Evolutionary conservation across 2,329 filamentous ascomycete genomes (phyloP).

Genomic region (Aspergillus aculeatinus): DNA sequence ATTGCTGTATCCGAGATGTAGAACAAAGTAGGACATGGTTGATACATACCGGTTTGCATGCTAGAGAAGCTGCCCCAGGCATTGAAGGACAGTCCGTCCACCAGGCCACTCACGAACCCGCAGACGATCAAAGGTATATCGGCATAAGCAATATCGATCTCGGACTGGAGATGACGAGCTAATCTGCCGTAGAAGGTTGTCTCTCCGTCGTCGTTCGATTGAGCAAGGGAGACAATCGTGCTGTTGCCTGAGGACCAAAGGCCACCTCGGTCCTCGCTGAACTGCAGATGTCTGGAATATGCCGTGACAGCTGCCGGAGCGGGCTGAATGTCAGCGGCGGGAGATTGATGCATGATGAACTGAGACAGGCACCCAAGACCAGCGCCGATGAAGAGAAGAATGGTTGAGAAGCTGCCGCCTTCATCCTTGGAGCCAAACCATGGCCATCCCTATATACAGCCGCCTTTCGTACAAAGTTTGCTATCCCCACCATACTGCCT

Average conservation of each 20-base stretch:
- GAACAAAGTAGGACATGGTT: neutral
- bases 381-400: neutral
- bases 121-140: conserved; percentile 36
- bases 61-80: conserved; percentile 45
- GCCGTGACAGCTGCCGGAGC: conserved; percentile 11
- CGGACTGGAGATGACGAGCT: conserved; percentile 20
- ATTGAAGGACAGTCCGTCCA: conserved; percentile 43
- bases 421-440: neutral
- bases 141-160: conserved; percentile 26
- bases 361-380: neutral
- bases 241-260: conserved; percentile 25
- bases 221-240: conserved; percentile 25
- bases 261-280: conserved; percentile 19
- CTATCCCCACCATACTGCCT: neutral
- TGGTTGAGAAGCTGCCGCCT: conserved; percentile 6
- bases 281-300: conserved; percentile 12
- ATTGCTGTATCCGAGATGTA: neutral
- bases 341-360: conserved; percentile 13
- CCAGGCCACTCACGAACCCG: conserved; percentile 40
- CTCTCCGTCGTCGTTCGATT: conserved; percentile 11
- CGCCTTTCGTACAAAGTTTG: neutral
- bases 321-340: conserved; percentile 8
- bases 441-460: neutral
- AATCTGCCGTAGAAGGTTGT: conserved; percentile 16
- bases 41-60: conserved; percentile 43